Evolutionary conservation across 192 early-diverging fungal species (phyloP).

Genomic region (Allomyces macrogynus): DNA sequence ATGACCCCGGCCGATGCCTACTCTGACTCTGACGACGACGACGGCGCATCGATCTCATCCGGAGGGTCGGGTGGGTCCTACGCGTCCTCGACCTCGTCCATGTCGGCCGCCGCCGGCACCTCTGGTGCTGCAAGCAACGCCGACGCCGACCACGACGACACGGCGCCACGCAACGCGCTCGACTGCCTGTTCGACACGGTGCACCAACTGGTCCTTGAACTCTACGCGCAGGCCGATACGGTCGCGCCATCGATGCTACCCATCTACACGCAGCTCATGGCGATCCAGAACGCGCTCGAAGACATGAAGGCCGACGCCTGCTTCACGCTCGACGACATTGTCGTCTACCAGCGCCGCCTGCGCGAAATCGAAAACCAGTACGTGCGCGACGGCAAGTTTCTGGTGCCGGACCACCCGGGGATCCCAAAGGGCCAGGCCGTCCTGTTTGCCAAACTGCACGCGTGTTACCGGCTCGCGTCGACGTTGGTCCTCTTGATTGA

Average conservation of each 20-base stretch:
- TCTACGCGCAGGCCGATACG: not conserved
- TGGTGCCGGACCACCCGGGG: not conserved
- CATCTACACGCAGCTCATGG: not conserved
- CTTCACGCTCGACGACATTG: not conserved
- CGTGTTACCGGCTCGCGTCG: not conserved
- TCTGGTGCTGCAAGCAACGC: not conserved
- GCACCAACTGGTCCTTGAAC: not conserved
- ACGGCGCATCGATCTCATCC: not conserved
- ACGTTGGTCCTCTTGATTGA: not conserved
- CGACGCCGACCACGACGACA: not conserved
- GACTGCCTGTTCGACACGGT: not conserved
- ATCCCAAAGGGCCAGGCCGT: not conserved
- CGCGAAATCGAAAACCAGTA: not conserved
- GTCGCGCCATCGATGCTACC: not conserved
- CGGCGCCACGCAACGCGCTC: not conserved
- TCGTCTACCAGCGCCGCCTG: not conserved
- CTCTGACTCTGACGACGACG: not conserved
- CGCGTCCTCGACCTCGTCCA: not conserved
- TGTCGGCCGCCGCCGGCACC: not conserved
- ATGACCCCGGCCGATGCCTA: no score
- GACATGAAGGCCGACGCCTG: not conserved
- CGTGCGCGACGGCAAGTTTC: constrained; percentile 1
- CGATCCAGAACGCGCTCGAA: not conserved
- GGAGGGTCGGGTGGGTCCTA: not conserved
- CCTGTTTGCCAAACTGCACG: not conserved